These are phyloP conservation scores for Spinellus fusiger DNA, from an alignment of 192 early-diverging fungal genomes.

Conservation along the genomic window DNA sequence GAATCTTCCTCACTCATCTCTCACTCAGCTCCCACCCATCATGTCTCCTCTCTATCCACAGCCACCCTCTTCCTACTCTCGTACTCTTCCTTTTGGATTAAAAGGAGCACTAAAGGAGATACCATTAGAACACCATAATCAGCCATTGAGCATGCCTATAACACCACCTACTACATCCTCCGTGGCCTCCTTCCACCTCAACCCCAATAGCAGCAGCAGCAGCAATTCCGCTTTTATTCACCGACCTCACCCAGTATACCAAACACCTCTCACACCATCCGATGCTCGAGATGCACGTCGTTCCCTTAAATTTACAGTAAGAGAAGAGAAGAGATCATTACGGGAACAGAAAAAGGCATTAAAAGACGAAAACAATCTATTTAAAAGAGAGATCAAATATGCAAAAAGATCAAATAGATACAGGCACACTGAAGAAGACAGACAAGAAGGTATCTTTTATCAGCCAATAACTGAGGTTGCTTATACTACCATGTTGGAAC, in stretches of 20 bases:
- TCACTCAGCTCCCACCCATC: background rate
- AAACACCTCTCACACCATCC: background rate
- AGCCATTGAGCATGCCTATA: background rate
- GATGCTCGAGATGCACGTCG: background rate
- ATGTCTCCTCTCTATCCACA: background rate
- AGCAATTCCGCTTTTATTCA: background rate
- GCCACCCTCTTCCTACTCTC: background rate
- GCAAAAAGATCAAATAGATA: background rate
- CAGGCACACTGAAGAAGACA: background rate
- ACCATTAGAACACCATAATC: background rate
- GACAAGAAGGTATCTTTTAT: background rate
- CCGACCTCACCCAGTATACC: background rate
- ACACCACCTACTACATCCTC: background rate
- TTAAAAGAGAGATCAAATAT: background rate
- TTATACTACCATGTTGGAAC: too few species aligned
- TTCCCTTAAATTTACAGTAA: background rate
- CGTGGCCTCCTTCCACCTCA: background rate
- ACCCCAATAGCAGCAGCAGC: background rate
- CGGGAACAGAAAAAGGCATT: background rate
- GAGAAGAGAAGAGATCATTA: background rate
- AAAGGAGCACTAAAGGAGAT: too few species aligned
- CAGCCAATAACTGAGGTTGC: too few species aligned
- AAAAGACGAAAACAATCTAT: background rate
- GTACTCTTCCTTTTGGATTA: too few species aligned
- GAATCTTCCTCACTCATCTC: background rate